These are phyloP conservation scores for Puccinia polysora DNA, from an alignment of 1,284 basidiomycete genomes.

Conservation along the genomic window DNA sequence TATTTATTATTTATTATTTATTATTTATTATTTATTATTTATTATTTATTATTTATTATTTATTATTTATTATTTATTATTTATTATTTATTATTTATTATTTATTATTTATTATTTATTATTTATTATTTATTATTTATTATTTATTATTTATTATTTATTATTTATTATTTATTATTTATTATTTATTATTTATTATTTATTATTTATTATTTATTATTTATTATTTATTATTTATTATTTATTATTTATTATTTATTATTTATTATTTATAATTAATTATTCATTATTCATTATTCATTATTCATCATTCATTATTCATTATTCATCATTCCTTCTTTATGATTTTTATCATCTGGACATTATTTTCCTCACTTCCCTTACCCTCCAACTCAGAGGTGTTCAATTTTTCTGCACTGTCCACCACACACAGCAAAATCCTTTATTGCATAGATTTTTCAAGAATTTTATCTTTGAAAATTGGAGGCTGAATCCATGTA, in stretches of 20 bases:
- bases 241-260: not conserved
- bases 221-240: not conserved
- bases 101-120: not conserved
- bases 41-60: no score
- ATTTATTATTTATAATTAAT: not conserved
- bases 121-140: not conserved
- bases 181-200: not conserved
- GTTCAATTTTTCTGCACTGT: no score
- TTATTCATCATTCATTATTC: no score
- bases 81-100: constrained; percentile 1
- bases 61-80: no score
- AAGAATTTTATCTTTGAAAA: no score
- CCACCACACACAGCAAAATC: no score
- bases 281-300: no score
- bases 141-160: not conserved
- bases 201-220: not conserved
- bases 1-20: no score
- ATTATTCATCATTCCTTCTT: not conserved
- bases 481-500: no score
- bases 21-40: no score
- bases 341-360: not conserved
- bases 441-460: no score
- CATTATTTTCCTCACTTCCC: not conserved
- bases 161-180: not conserved
- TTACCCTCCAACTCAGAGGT: no score